Evolutionary conservation across 2,329 filamentous ascomycete genomes (phyloP).

Genomic region (Hypoxylon sp.): DNA sequence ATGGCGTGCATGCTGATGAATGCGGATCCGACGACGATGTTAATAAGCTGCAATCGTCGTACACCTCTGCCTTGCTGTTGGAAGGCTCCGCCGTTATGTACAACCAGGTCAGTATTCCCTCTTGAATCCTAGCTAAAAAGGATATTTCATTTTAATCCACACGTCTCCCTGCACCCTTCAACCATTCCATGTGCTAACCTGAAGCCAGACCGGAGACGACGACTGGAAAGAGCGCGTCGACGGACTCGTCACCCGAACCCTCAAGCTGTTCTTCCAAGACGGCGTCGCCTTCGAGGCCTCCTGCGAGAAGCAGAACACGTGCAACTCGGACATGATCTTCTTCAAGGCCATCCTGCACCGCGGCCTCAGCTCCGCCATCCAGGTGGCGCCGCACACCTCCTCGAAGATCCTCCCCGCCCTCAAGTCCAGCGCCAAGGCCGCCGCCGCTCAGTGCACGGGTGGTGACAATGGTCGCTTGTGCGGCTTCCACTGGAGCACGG

Average conservation of each 20-base stretch:
- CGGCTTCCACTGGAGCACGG: conserved; percentile 36
- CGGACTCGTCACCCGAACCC: conserved; percentile 55
- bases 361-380: conserved; percentile 52
- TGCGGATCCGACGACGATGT: no score
- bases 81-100: conserved; percentile 52
- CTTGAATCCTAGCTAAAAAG: background rate
- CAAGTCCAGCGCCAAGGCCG: conserved; percentile 49
- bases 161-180: no score
- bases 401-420: conserved; percentile 48
- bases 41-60: conserved; percentile 58
- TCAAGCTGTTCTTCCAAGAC: conserved; percentile 58
- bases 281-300: conserved; percentile 60
- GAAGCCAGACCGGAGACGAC: conserved; percentile 51
- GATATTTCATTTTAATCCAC: background rate
- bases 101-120: conserved; percentile 42
- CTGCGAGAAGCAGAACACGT: conserved; percentile 62
- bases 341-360: conserved; percentile 66
- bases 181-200: conserved; percentile 1
- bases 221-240: conserved; percentile 57
- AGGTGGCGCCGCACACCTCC: conserved; percentile 49
- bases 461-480: conserved; percentile 46
- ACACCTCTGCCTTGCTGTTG: conserved; percentile 58
- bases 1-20: conserved; percentile 53
- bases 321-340: conserved; percentile 62
- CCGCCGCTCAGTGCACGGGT: conserved; percentile 48